Evolutionary conservation across 2,329 filamentous ascomycete species (phyloP).

Genomic region (Biscogniauxia marginata): DNA sequence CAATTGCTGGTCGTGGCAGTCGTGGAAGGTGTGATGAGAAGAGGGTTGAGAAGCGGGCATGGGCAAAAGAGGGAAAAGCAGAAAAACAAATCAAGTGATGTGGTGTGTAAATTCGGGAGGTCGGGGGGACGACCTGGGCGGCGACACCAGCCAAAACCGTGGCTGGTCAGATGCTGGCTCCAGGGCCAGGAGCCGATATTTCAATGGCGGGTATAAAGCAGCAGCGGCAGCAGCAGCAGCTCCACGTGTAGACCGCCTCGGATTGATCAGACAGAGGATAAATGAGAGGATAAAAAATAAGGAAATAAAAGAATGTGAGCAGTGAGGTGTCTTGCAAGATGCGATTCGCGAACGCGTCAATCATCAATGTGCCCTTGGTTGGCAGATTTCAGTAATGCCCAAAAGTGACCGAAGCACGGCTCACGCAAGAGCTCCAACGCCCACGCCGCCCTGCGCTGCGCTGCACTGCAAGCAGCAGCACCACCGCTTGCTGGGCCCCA

Average conservation of each 20-base stretch:
- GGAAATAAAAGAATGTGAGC: constrained; percentile 1
- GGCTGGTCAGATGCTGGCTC: neutral
- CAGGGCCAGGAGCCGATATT: neutral
- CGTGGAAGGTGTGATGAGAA: neutral
- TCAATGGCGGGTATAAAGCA: neutral
- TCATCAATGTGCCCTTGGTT: neutral
- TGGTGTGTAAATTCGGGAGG: neutral
- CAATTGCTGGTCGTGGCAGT: neutral
- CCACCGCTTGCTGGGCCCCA: neutral
- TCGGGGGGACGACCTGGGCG: neutral
- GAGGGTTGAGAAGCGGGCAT: neutral
- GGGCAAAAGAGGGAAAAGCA: neutral
- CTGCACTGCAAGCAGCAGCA: too few relatives aligned
- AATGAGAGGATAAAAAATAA: neutral
- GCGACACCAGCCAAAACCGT: neutral
- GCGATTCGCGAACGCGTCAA: neutral
- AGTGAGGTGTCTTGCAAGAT: neutral
- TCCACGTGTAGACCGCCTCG: neutral
- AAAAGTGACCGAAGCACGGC: neutral
- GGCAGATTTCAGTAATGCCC: neutral
- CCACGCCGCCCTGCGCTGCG: too few relatives aligned
- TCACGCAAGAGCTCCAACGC: neutral
- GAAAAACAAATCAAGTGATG: neutral
- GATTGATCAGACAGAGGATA: neutral
- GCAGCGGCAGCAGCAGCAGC: neutral